Base-by-base conservation (phyloP, 2,329 filamentous ascomycete species). In the Dothideomycetes sp. region DNA sequence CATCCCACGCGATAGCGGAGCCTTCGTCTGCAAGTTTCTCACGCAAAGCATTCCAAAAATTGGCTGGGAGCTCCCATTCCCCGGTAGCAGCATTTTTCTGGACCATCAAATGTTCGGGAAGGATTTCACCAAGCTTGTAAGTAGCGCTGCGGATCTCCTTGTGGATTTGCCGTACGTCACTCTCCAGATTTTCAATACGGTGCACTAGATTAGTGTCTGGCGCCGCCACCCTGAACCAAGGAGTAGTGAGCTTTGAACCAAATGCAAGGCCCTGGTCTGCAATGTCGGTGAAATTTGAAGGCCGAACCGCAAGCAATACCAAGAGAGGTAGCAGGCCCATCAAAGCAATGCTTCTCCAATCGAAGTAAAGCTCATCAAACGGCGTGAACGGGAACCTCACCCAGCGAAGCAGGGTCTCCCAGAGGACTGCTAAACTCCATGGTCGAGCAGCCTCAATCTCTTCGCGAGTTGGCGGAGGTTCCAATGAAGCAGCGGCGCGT, bases 11-110 rank as follows among this genome's bases (percentile, higher is more conserved):
- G 7, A 47, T 47, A 3, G 74, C 49, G 7, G 39, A 22, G 27
- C 42, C 42, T 30, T 76, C 63, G 19, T 61, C 58, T 2, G 61
- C 60, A 35, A 82, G 69, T 41, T 70, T 65, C 38, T 72, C 69
- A 17, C 67, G 64, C 7, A 86, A 55, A 0, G 79, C 80, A 41
- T 74, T 65, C 72, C 76, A 86, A 44, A 86, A 82, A 3, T 76
- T 69, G 17, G 73, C 65, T 0, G 72, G 61, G 12, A 84, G 70
- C 16, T 71, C 59, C 0, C 64, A 57, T 8, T 69, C 65, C 11
- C 77, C 79, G 19, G 72, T 56, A 24, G 62, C 56, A 41, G 70
- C 62, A 5, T 67, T 64, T 11, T 69, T 64, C 11, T 42, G 35
- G 47, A 81, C 68, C 43, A 73, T 69, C 4, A 84, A 61, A 8